Evolutionary conservation across 345 rosid genomes (phyloP), one percentile per base, ranked within the genome.

Genomic region (Trapa incisa): DNA sequence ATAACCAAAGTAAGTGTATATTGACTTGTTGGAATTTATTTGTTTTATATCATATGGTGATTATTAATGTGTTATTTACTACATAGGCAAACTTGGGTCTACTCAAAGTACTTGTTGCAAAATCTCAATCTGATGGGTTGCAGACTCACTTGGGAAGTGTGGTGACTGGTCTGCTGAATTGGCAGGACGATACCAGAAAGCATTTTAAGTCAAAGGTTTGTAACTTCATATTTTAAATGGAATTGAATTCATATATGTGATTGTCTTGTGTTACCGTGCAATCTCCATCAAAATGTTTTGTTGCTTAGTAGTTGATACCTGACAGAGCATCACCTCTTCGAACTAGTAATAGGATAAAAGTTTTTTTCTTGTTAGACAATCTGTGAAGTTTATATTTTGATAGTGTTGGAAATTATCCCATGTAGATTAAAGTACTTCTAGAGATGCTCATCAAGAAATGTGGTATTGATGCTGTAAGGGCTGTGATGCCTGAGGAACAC

Each of bases 401-500:
- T 6, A 50, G 29, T 22, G 29, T 22, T 22, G 29, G 33, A 11
- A 32, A 29, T 11, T 58, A 11, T 58, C 10, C 11, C 35, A 32
- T 58, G 38, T 74, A 94, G 99, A 89, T 94, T 66, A 94, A 92
- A 86, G 84, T 84, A 78, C 79, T 94, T 36, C 75, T 94, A 78
- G 99, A 94, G 77, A 94, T 94, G 99, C 97, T 94, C 38, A 85
- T 91, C 52, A 80, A 81, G 78, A 91, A 91, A 79, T 94, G 99
- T 75, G 99, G 99, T 68, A 58, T 86, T 9, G 93, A 86, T 66
- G 97, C 97, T 76, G 97, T 94, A 45, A 89, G 87, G 83, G 87
- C 92, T 36, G 97, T 94, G 72, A 91, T 94, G 96, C 97, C 97
- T 65, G 90, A 86, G 77, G 95, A 90, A 74, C 98, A 93, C 80